These are phyloP conservation scores for Quercus cerris DNA, from an alignment of 306 rosid genomes.

Conservation along the genomic window DNA sequence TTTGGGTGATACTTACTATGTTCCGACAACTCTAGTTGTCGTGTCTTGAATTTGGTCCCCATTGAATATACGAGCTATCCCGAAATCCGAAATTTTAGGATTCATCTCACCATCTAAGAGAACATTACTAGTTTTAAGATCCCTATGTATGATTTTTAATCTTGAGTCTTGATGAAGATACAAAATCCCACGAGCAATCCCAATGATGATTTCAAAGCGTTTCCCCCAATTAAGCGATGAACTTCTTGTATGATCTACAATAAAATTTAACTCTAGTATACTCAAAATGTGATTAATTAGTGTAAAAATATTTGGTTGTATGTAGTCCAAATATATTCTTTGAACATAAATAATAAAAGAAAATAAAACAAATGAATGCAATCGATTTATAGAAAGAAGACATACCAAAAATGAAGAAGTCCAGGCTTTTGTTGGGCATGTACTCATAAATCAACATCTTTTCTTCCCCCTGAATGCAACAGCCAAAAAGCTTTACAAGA, in stretches of 20 bases:
- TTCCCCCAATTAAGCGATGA: slow-evolving; percentile 32
- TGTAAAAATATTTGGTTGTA: too few relatives aligned
- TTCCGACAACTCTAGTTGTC: slow-evolving; percentile 40
- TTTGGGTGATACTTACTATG: slow-evolving; percentile 27
- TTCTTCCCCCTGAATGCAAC: slow-evolving; percentile 39
- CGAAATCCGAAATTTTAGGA: slow-evolving; percentile 44
- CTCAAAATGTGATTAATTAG: too few relatives aligned
- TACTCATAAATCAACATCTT: slow-evolving; percentile 36
- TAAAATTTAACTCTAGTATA: background rate
- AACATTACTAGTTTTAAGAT: slow-evolving; percentile 38
- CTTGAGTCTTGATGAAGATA: background rate
- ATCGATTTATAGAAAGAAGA: background rate
- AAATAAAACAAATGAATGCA: background rate
- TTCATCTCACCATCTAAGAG: slow-evolving; percentile 36
- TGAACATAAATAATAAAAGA: too few relatives aligned
- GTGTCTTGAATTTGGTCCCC: slow-evolving; percentile 37
- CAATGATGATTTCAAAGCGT: background rate
- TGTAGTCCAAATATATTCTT: too few relatives aligned
- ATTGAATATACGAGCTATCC: slow-evolving; percentile 42
- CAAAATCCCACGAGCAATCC: background rate
- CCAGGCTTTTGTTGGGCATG: slow-evolving; percentile 45
- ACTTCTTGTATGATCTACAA: slow-evolving; percentile 27
- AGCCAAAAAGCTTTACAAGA: slow-evolving; percentile 36
- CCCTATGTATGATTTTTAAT: slow-evolving; percentile 37
- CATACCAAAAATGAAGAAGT: slow-evolving; percentile 34